Base-by-base conservation (phyloP, 495 filamentous ascomycete species). In the Lasiosphaeria miniovina region DNA sequence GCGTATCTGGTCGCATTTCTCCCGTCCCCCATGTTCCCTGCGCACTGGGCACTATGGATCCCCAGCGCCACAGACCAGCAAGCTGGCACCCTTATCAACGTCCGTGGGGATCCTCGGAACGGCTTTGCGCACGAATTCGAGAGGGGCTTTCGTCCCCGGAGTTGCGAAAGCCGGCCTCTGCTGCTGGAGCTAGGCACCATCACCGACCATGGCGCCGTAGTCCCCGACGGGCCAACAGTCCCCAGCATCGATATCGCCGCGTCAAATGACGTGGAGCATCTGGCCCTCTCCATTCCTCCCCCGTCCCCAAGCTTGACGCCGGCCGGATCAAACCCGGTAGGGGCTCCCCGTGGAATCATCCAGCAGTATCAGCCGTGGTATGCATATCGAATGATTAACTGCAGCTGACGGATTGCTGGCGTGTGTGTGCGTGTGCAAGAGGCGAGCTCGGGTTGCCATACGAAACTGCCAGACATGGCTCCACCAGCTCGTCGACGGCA, bases 1-100 rank as follows among this genome's bases (percentile, higher is more conserved):
- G 43, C 15, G 43, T 46, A 46, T 46, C 43, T 46, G 43, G 43
- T n/a, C 12, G 43, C 43, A n/a, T 46, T 46, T n/a, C 6, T 46
- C 7, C 43, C 43, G 12, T 46, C 43, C 12, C 43, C 43, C 8
- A 46, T 46, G 43, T 46, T 46, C 12, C 43, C 43, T n/a, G 43
- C 43, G 7, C 43, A 46, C 12, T 46, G 43, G 43, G 43, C 12
- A 46, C 5, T 46, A n/a, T 46, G 43, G 43, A 14, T 46, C 43
- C 43, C 43, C 43, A 46, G 15, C 43, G 43, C 43, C 12, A 9
- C 12, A 14, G 43, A 46, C 15, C 43, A 46, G 11, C 12, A 5
- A 1, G 43, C 15, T n/a, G 43, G 43, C 12, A 46, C 43, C 5
- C 43, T 46, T 14, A 46, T 46, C 6, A 46, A 46, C 12, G 43